Base-by-base conservation (phyloP, 345 rosid species). In the Abelmoschus esculentus region DNA sequence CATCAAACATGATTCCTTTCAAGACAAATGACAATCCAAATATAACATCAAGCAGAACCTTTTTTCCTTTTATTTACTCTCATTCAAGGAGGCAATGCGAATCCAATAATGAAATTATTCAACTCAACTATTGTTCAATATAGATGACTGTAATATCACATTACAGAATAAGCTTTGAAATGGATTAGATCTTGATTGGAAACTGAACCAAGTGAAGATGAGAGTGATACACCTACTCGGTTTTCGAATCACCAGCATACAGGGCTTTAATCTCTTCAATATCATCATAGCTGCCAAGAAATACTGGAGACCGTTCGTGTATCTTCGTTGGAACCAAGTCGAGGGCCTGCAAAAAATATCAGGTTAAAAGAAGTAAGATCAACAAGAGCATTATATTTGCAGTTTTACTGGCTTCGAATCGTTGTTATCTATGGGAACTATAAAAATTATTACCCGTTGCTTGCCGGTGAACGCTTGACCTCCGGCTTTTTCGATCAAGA, bases 401-500 rank as follows among this genome's bases (percentile, higher is more conserved):
- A 53, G 8, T 26, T 31, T 52, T 66, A 66, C n/a, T 2, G 12
- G 3, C 70, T 10, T 8, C 42, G 6, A 22, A 0, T 22, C 1
- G 26, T 22, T 22, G 26, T 22, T 9, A 1, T 6, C 59, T 49
- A 31, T 2, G 40, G 44, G 26, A 22, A 22, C 26, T 22, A 22
- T 0, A 40, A 42, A 42, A 42, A 9, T n/a, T 9, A 0, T 38
- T 87, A 92, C 99, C 97, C 90, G 84, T 78, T 83, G 76, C 90
- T 83, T 83, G 71, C 99, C 99, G 0, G 92, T 92, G 73, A 95
- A 90, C 49, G 98, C 87, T 78, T 91, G 98, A 62, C 99, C 99
- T 70, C 98, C 98, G 0, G 98, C 99, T 86, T 90, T 87, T 80
- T 95, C 99, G 92, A 92, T 84, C 86, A 91, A 81, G 78, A 91